Percentiles rank a stretch among this genome's conserved stretches.
Evolutionary conservation across 2,329 filamentous ascomycete species (phyloP).

Genomic region (Rasamsonia emersonii): DNA sequence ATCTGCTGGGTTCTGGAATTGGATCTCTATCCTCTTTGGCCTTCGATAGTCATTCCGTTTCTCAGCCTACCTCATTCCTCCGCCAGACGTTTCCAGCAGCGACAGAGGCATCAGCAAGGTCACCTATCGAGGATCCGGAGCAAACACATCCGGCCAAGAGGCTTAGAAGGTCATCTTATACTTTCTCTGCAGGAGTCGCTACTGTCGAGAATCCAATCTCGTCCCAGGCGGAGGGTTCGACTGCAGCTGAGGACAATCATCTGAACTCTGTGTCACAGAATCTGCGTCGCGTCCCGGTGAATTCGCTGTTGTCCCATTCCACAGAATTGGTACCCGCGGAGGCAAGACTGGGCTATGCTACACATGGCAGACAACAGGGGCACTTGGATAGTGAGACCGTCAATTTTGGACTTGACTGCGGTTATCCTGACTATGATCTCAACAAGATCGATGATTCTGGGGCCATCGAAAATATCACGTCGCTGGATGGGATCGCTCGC

Average conservation of each 20-base stretch:
- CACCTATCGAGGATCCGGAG: slow-evolving; percentile 4
- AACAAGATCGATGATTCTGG: slow-evolving; percentile 62
- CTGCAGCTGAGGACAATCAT: not conserved
- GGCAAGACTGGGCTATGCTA: slow-evolving; percentile 7
- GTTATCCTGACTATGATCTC: slow-evolving; percentile 60
- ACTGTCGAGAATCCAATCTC: not conserved
- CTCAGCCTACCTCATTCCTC: slow-evolving; percentile 28
- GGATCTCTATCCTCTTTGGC: slow-evolving; percentile 19
- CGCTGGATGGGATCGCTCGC: slow-evolving; percentile 23
- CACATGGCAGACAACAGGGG: slow-evolving; percentile 7
- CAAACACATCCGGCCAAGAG: not conserved
- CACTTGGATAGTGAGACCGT: slow-evolving; percentile 27
- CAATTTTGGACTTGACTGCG: slow-evolving; percentile 62
- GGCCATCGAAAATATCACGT: slow-evolving; percentile 49
- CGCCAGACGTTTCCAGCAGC: slow-evolving; percentile 25
- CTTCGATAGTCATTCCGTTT: slow-evolving; percentile 23
- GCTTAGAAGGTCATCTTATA: not conserved
- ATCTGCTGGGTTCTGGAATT: slow-evolving; percentile 13
- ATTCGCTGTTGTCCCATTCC: slow-evolving; percentile 52
- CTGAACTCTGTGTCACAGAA: slow-evolving; percentile 25
- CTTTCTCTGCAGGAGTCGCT: not conserved
- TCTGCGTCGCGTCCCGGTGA: slow-evolving; percentile 53
- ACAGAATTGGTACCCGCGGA: slow-evolving; percentile 20
- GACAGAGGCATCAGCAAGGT: slow-evolving; percentile 24
- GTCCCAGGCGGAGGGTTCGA: not conserved